These are phyloP conservation scores for Fagus sylvatica DNA, from an alignment of 306 rosid genomes.

Conservation along the genomic window DNA sequence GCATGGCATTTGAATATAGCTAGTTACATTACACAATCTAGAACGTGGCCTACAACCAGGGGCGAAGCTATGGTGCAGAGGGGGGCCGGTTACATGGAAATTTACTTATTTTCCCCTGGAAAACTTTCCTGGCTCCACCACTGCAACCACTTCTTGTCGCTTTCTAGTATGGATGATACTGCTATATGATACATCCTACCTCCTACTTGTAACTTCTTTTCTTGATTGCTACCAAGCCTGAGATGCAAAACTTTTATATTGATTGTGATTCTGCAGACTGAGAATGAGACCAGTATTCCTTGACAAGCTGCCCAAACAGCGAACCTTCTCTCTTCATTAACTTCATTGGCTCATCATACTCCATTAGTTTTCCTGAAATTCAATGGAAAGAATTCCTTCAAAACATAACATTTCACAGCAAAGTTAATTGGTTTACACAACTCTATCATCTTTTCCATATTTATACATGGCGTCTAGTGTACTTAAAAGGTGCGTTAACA, in stretches of 20 bases:
- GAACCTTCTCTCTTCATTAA: slow-evolving; percentile 81
- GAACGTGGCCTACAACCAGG: neutral
- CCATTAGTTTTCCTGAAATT: slow-evolving; percentile 73
- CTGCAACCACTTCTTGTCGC: neutral
- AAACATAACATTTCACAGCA: neutral
- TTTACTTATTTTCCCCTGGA: too few relatives aligned
- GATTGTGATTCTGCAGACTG: slow-evolving; percentile 64
- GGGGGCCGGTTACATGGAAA: too few relatives aligned
- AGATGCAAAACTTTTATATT: neutral
- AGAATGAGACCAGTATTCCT: slow-evolving; percentile 90
- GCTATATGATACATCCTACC: neutral
- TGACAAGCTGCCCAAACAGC: slow-evolving; percentile 74
- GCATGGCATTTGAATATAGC: neutral
- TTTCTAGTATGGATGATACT: neutral
- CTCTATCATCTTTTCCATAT: neutral
- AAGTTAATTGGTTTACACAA: neutral
- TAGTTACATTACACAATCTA: neutral
- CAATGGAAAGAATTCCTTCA: neutral
- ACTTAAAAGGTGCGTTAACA: neutral
- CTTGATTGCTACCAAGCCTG: neutral
- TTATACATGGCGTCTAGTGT: neutral
- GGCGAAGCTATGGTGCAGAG: too few relatives aligned
- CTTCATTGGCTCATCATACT: slow-evolving; percentile 79
- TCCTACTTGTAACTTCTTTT: neutral
- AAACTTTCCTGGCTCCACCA: too few relatives aligned